Conservation (phyloP, 2,329 filamentous ascomycete species). For the Paraphoma sp. region DNA sequence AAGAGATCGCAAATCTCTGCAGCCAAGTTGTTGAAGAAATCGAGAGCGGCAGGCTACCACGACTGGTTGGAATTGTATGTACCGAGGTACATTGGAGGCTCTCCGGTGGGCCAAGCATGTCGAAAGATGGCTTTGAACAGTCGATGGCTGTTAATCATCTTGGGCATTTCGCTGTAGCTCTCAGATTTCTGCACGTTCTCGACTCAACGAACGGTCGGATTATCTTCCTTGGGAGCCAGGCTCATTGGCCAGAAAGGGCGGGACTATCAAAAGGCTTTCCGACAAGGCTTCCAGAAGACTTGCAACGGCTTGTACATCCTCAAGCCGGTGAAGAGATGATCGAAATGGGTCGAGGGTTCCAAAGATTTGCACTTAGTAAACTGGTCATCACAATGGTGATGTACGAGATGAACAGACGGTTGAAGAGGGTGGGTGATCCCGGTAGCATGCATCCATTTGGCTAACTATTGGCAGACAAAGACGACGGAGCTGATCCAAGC, state of each 20-base stretch:
- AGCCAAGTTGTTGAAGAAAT: constrained; percentile 16
- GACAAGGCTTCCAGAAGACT: constrained; percentile 38
- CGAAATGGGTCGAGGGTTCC: constrained; percentile 50
- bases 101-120: constrained; percentile 10
- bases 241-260: constrained; percentile 49
- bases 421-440: constrained; percentile 33
- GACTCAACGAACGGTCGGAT: constrained; percentile 21
- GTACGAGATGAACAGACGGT: constrained; percentile 48
- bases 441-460: background rate
- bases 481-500: constrained; percentile 34
- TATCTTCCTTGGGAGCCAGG: constrained; percentile 34
- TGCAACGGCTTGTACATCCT: constrained; percentile 49
- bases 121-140: constrained; percentile 25
- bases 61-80: constrained; percentile 27
- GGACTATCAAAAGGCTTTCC: constrained; percentile 45
- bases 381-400: constrained; percentile 50
- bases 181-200: constrained; percentile 20
- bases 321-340: constrained; percentile 35
- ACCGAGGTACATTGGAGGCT: constrained; percentile 32
- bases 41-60: constrained; percentile 7
- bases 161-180: constrained; percentile 20
- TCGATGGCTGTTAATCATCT: constrained; percentile 25
- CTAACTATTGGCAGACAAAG: constrained; percentile 12
- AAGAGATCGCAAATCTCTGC: constrained; percentile 14
- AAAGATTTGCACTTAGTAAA: constrained; percentile 55